These are phyloP conservation scores for Cornus florida DNA, from an alignment of 148 eudicot species.

Conservation along the genomic window DNA sequence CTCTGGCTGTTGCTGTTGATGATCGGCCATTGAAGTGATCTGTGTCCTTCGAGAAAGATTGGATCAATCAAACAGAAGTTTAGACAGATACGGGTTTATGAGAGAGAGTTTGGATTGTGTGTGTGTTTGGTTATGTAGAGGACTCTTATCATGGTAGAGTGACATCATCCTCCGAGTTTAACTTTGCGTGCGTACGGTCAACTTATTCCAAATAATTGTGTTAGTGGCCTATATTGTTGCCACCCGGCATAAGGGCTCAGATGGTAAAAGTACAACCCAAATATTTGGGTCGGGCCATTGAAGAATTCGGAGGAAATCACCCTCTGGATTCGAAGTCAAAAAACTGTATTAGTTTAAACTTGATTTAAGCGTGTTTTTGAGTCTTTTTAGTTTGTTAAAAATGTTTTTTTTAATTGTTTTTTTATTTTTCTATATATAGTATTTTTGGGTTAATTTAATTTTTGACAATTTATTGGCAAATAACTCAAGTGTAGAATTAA, in stretches of 20 bases:
- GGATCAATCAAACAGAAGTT: neutral
- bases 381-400: too few relatives aligned
- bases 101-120: neutral
- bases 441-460: too few relatives aligned
- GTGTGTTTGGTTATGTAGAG: neutral
- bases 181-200: neutral
- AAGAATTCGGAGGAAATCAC: too few relatives aligned
- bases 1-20: slow-evolving; percentile 41
- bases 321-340: too few relatives aligned
- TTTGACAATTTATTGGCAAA: too few relatives aligned
- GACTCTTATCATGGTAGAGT: neutral
- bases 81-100: neutral
- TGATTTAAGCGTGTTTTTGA: too few relatives aligned
- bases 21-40: slow-evolving; percentile 43
- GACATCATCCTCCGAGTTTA: neutral
- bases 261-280: too few relatives aligned
- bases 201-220: neutral
- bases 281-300: too few relatives aligned
- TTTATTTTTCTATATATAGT: too few relatives aligned
- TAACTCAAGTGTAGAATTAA: too few relatives aligned
- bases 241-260: neutral
- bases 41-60: neutral
- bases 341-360: too few relatives aligned
- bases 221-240: neutral
- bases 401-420: too few relatives aligned